Evolutionary conservation across 371 early-diverging fungal species (phyloP).

Genomic region (Rhizopus stolonifer): DNA sequence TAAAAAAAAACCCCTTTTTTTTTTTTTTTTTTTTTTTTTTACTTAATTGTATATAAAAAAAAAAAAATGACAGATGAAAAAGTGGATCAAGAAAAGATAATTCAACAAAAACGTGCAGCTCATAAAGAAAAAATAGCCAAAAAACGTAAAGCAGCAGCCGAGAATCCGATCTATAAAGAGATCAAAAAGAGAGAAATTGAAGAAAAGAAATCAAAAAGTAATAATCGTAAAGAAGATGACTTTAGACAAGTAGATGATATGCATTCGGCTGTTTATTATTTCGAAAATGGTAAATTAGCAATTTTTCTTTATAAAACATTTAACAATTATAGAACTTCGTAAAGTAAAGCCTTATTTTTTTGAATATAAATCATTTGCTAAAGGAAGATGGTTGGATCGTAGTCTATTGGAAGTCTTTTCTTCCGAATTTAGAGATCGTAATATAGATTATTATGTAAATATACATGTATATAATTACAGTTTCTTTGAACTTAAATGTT

Average conservation of each 20-base stretch:
- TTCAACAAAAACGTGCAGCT: constrained; percentile 2
- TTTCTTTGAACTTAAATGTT: no score
- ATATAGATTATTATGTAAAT: constrained; percentile 76
- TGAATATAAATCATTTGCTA: constrained; percentile 80
- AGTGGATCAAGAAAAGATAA: background rate
- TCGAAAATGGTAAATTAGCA: constrained; percentile 44
- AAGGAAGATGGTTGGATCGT: constrained; percentile 89
- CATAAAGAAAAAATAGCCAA: constrained; percentile 10
- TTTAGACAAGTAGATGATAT: constrained; percentile 27
- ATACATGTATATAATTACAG: background rate
- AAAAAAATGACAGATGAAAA: background rate
- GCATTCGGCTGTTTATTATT: constrained; percentile 39
- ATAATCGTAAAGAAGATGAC: constrained; percentile 21
- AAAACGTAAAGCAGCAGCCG: constrained; percentile 10
- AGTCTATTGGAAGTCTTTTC: constrained; percentile 75
- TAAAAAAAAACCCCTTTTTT: background rate
- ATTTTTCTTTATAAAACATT: no score
- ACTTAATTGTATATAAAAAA: background rate
- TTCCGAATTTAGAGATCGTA: constrained; percentile 86
- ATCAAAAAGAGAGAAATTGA: constrained; percentile 12
- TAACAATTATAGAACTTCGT: constrained; percentile 55
- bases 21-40: constrained; percentile 2
- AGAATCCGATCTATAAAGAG: constrained; percentile 12
- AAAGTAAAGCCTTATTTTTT: constrained; percentile 85
- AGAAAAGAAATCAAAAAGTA: constrained; percentile 11